phyloP scores from a whole-genome alignment of 2,329 filamentous ascomycete species.

The Monilinia laxa region DNA sequence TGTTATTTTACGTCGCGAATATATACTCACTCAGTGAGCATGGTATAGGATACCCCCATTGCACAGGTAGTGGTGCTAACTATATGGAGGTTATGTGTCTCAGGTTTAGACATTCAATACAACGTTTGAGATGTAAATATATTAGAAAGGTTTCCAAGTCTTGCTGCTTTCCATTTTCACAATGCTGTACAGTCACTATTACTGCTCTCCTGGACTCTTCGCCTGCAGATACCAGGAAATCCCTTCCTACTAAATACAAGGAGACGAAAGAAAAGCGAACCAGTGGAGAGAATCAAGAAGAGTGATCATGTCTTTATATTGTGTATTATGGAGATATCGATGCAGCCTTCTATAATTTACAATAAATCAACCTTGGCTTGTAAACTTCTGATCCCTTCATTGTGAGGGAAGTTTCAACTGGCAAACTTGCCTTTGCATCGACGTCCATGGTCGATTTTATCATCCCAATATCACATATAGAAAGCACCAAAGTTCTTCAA shows the following conservation, averaged over 20 bases:
- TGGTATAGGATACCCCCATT: background rate
- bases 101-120: background rate
- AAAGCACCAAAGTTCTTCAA: background rate
- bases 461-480: background rate
- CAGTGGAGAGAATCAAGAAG: too few relatives aligned
- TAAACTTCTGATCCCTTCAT: background rate
- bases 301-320: background rate
- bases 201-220: background rate
- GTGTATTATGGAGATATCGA: background rate
- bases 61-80: background rate
- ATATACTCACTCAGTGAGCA: background rate
- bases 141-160: background rate
- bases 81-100: background rate
- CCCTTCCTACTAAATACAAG: background rate
- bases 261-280: too few relatives aligned
- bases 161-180: background rate
- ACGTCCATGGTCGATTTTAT: background rate
- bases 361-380: background rate
- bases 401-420: background rate
- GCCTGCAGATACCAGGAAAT: background rate
- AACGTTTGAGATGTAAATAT: background rate
- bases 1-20: background rate
- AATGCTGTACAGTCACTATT: background rate
- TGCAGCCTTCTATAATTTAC: background rate
- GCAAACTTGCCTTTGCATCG: slow-evolving; percentile 13